Conservation (phyloP, 345 rosid species). For the Bruguiera sexangula region DNA sequence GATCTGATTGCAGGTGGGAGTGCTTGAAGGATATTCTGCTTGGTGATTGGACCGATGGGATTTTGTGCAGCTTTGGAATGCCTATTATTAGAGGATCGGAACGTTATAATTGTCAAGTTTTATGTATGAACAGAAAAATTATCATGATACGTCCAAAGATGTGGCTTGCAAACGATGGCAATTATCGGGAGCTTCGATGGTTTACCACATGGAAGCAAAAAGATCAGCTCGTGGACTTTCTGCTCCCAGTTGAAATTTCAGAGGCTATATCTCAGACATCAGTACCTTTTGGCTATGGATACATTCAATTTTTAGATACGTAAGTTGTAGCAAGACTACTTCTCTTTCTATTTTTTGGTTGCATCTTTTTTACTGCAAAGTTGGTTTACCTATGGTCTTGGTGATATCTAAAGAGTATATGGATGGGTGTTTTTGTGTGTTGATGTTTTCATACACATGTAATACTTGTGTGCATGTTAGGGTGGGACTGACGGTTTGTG, state of each 20-base stretch:
- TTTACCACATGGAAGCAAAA: conserved; percentile 85
- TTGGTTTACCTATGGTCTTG: not conserved
- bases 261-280: conserved; percentile 70
- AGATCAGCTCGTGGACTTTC: conserved; percentile 67
- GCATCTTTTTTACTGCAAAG: too few relatives aligned
- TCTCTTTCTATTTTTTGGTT: not conserved
- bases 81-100: conserved; percentile 83
- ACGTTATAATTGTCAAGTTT: conserved; percentile 89
- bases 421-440: not conserved
- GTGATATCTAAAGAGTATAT: not conserved
- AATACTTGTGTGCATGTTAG: not conserved
- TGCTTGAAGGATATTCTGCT: conserved; percentile 79
- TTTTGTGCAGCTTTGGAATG: conserved; percentile 94
- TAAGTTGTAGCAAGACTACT: conserved; percentile 24
- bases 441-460: not conserved
- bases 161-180: conserved; percentile 94
- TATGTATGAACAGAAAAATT: conserved; percentile 75
- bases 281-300: conserved; percentile 89
- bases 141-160: conserved; percentile 88
- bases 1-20: conserved; percentile 65
- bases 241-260: conserved; percentile 63
- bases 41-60: conserved; percentile 81
- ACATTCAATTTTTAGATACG: conserved; percentile 83
- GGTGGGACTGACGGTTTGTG: not conserved
- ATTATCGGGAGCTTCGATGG: conserved; percentile 86